These are phyloP conservation scores for Oryza nivara DNA, from an alignment of 176 grass and related monocot species.

Conservation along the genomic window DNA sequence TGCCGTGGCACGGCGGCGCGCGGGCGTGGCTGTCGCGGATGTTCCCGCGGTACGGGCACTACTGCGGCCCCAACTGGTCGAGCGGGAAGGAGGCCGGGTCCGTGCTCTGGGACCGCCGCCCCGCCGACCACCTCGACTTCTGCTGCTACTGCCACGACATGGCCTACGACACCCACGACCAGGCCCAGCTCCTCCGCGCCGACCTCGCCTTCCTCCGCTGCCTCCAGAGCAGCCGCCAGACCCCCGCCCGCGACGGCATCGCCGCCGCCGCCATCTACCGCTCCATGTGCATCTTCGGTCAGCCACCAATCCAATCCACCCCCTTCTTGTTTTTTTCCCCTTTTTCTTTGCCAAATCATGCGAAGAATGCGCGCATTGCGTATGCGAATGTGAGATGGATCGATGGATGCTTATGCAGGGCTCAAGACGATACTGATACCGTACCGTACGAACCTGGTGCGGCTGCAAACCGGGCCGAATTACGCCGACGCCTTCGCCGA, in stretches of 20 bases:
- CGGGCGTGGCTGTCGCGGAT: conserved; percentile 78
- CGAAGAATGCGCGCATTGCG: neutral
- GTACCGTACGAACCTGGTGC: conserved; percentile 83
- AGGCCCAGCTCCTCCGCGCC: conserved; percentile 83
- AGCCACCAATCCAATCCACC: neutral
- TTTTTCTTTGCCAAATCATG: neutral
- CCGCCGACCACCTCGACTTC: conserved; percentile 91
- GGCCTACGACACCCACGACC: conserved; percentile 93
- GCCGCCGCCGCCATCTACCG: conserved; percentile 68
- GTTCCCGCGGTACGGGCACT: conserved; percentile 92
- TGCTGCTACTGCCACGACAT: conserved; percentile 99
- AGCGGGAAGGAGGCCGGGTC: conserved; percentile 87
- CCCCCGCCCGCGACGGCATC: conserved; percentile 63
- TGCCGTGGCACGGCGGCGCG: conserved; percentile 84
- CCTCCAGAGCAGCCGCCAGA: conserved; percentile 68
- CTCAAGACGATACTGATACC: conserved; percentile 88
- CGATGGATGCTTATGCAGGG: conserved; percentile 44
- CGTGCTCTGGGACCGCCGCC: conserved; percentile 88
- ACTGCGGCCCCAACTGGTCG: conserved; percentile 98
- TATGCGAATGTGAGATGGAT: neutral
- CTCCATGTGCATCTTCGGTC: conserved; percentile 89
- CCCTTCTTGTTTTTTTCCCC: too few relatives aligned
- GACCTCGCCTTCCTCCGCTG: conserved; percentile 91
- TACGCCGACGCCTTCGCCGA: conserved; percentile 57
- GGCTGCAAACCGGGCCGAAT: conserved; percentile 66